Conservation (phyloP, 108 stramenopile species). For the Skeletonema marinoi region DNA sequence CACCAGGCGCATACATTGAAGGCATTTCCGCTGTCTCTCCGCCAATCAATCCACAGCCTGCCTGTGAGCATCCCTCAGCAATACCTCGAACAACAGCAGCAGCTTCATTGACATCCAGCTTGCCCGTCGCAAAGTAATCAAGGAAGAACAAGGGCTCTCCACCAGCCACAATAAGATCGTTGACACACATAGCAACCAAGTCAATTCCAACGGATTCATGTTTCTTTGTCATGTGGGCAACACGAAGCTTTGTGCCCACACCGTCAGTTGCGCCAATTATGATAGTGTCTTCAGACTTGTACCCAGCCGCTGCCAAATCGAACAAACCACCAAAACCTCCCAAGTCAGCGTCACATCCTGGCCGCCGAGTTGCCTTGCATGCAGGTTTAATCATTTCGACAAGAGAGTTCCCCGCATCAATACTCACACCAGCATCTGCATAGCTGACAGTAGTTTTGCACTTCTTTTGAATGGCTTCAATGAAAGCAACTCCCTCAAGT, state of each 20-base stretch:
- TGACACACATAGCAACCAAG: conserved; percentile 98
- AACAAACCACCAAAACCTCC: conserved; percentile 98
- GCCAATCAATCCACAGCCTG: conserved; percentile 95
- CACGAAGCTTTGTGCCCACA: conserved; percentile 97
- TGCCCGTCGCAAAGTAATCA: conserved; percentile 97
- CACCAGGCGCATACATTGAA: conserved; percentile 97
- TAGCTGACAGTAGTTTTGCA: conserved; percentile 85
- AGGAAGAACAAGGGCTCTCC: conserved; percentile 98
- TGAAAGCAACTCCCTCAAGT: conserved; percentile 94
- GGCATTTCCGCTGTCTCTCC: conserved; percentile 99
- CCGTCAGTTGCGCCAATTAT: conserved; percentile 98
- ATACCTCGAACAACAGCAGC: conserved; percentile 94
- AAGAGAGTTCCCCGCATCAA: conserved; percentile 95
- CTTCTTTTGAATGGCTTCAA: conserved; percentile 89
- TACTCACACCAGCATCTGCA: conserved; percentile 95
- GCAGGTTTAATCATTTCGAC: conserved; percentile 96
- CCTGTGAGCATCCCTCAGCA: conserved; percentile 94
- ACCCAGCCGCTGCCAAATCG: conserved; percentile 95
- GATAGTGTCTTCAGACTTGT: conserved; percentile 85
- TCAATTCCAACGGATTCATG: conserved; percentile 93
- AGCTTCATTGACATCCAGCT: conserved; percentile 88
- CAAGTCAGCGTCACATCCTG: conserved; percentile 95
- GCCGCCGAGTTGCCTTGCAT: conserved; percentile 89
- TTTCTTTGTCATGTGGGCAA: conserved; percentile 84
- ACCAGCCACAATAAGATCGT: conserved; percentile 96